Conservation (phyloP, 83 land plant genomes). For the Thuja plicata region DNA sequence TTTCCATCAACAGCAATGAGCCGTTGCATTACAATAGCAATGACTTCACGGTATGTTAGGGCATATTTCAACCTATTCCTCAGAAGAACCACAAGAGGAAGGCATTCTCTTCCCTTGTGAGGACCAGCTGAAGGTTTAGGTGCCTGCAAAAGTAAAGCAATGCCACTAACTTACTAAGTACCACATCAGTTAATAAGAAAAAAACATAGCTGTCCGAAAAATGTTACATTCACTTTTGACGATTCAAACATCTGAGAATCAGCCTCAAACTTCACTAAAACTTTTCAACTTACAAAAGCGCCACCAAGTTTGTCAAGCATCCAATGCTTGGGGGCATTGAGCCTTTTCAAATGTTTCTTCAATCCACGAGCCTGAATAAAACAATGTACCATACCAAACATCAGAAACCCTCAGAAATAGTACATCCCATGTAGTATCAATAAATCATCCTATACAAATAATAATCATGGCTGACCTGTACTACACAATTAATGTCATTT, state of each 20-base stretch:
- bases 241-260: not conserved
- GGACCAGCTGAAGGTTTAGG: constrained; percentile 65
- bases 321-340: constrained; percentile 41
- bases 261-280: not conserved
- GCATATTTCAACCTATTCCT: constrained; percentile 17
- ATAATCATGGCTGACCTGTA: too few relatives aligned
- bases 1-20: constrained; percentile 55
- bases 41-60: constrained; percentile 57
- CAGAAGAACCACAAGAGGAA: too few relatives aligned
- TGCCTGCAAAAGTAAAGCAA: constrained; percentile 23
- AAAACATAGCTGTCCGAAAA: too few relatives aligned
- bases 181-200: not conserved
- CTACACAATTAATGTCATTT: too few relatives aligned
- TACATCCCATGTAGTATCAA: not conserved
- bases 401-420: not conserved
- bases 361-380: constrained; percentile 48
- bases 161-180: too few relatives aligned
- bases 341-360: constrained; percentile 56
- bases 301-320: constrained; percentile 53
- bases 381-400: not conserved
- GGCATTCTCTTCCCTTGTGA: constrained; percentile 31
- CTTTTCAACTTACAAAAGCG: constrained; percentile 43
- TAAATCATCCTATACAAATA: not conserved
- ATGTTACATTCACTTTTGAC: not conserved
- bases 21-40: constrained; percentile 59